Evolutionary conservation across 2,329 filamentous ascomycete genomes (phyloP).

Genomic region (Capronia americana): DNA sequence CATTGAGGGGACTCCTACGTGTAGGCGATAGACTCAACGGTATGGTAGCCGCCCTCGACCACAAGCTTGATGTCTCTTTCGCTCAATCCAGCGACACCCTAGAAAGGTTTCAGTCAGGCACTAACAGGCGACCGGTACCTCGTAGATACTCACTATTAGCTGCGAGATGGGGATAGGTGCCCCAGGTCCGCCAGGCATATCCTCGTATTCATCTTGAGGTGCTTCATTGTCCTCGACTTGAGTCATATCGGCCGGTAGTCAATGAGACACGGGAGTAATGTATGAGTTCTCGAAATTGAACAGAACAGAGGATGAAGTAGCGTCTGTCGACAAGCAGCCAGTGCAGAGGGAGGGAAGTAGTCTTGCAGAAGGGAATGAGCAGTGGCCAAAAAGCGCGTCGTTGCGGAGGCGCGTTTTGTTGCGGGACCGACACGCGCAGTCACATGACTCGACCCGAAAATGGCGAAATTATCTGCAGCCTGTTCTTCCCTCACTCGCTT

Average conservation of each 20-base stretch:
- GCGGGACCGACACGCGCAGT: background rate
- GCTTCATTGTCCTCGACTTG: constrained; percentile 34
- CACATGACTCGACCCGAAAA: background rate
- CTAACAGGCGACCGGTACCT: constrained; percentile 8
- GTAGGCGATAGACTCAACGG: constrained; percentile 94
- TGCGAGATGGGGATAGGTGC: constrained; percentile 88
- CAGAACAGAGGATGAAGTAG: background rate
- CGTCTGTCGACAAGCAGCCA: background rate
- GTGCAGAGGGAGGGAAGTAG: background rate
- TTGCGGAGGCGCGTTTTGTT: background rate
- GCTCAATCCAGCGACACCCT: constrained; percentile 90
- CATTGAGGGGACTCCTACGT: constrained; percentile 65
- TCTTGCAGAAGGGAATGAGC: background rate
- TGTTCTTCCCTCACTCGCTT: background rate
- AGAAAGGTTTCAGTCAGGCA: constrained; percentile 23
- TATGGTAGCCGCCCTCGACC: constrained; percentile 90
- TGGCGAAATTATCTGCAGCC: background rate
- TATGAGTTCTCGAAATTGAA: background rate
- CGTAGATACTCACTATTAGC: constrained; percentile 72
- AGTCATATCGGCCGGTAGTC: constrained; percentile 33
- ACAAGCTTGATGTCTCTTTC: constrained; percentile 94
- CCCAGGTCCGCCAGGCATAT: constrained; percentile 77
- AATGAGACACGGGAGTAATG: background rate
- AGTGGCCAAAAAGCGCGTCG: constrained; percentile 6
- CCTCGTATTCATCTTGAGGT: constrained; percentile 60